Conservation (phyloP, 2,329 filamentous ascomycete species). For the Ciborinia camelliae region DNA sequence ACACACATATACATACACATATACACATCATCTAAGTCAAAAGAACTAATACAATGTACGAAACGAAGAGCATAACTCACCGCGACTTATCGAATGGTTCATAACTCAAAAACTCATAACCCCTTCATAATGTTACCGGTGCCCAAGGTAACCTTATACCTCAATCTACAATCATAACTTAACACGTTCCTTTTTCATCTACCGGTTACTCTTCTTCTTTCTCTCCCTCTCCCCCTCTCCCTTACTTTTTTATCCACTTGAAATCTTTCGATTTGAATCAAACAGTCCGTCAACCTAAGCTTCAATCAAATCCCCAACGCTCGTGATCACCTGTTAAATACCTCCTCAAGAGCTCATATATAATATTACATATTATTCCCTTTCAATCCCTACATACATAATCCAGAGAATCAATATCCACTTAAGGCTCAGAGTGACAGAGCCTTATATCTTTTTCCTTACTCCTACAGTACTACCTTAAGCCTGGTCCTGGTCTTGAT, state of each 20-base stretch:
- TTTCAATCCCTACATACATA: no score
- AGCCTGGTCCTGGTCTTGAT: slow-evolving; percentile 3
- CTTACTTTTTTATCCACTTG: neutral
- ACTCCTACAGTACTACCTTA: neutral
- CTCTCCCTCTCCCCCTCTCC: neutral
- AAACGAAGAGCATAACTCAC: neutral
- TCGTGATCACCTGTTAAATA: no score
- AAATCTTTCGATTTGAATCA: no score
- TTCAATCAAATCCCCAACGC: neutral
- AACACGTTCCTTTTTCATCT: neutral
- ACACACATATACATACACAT: no score
- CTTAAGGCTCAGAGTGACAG: neutral
- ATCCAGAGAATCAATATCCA: neutral
- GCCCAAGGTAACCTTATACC: no score
- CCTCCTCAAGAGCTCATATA: no score
- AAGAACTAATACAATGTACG: neutral
- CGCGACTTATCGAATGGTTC: neutral
- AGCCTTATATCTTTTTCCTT: neutral
- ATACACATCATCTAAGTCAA: neutral
- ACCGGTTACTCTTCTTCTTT: neutral
- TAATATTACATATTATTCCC: no score
- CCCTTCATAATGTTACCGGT: no score
- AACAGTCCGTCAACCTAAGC: no score
- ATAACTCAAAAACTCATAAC: no score
- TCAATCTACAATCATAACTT: neutral